phyloP scores from a whole-genome alignment of 2,329 filamentous ascomycete genomes.

The Myrmaecium sp. region DNA sequence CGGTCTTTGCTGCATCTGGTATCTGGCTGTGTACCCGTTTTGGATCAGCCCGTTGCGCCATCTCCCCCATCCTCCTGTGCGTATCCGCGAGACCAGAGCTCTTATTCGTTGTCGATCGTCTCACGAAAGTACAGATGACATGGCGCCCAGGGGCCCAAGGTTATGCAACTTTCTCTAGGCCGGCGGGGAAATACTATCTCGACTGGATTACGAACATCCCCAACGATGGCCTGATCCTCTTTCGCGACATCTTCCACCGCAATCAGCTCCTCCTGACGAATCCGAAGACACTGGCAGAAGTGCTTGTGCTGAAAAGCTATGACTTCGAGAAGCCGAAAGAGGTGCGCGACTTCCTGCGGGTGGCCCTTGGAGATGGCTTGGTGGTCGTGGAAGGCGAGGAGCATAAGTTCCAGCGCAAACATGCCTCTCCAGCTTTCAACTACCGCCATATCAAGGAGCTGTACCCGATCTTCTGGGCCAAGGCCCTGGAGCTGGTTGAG shows the following conservation, averaged over 20 bases:
- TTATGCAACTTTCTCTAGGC: conserved; percentile 19
- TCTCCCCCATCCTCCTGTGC: conserved; percentile 36
- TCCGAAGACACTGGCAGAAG: conserved; percentile 28
- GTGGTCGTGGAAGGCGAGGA: conserved; percentile 33
- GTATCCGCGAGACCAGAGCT: conserved; percentile 6
- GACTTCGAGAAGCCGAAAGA: conserved; percentile 35
- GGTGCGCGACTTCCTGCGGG: conserved; percentile 26
- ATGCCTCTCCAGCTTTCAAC: conserved; percentile 67
- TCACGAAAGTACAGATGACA: neutral
- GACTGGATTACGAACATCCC: conserved; percentile 36
- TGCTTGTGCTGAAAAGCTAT: conserved; percentile 35
- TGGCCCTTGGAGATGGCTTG: conserved; percentile 33
- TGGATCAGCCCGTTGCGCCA: conserved; percentile 41
- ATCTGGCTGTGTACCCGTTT: conserved; percentile 37
- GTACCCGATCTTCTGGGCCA: conserved; percentile 71
- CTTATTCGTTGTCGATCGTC: conserved; percentile 1
- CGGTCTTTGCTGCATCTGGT: too few relatives aligned
- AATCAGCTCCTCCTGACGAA: conserved; percentile 22
- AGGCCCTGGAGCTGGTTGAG: conserved; percentile 49
- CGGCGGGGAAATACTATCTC: conserved; percentile 26
- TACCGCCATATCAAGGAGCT: conserved; percentile 74
- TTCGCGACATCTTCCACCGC: conserved; percentile 20
- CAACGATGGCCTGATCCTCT: conserved; percentile 36
- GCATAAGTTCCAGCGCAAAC: conserved; percentile 44
- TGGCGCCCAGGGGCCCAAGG: conserved; percentile 9